Evolutionary conservation across 108 stramenopile genomes (phyloP), one percentile per base, ranked within the genome.

Genomic region (Cyclostephanos tholiformis): DNA sequence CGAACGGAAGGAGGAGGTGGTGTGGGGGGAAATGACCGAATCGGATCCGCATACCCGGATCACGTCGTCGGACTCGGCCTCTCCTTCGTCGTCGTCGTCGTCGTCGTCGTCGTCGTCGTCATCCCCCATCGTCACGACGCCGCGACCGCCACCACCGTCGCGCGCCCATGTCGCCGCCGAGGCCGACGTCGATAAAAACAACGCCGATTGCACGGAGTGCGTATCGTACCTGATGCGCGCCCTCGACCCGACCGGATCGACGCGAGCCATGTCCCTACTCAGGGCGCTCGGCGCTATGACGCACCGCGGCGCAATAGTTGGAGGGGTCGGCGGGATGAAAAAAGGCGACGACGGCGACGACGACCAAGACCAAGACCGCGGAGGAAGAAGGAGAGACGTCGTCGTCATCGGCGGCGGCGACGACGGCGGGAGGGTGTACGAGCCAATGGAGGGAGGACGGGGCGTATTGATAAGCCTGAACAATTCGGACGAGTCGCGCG

Each of bases 371-470:
- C 6, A 36, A 6, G 36, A 6, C 6, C 6, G 36, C 36, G 6
- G 36, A 36, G n/a, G n/a, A 36, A 36, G 36, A 4, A 36, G 36
- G 36, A 36, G n/a, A n/a, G n/a, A n/a, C n/a, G n/a, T n/a, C n/a
- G n/a, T n/a, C n/a, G n/a, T n/a, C n/a, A n/a, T n/a, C 36, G 36
- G 6, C 36, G 36, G 41, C 9, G 41, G 41, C 1, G 11, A 12
- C 41, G 41, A 12, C 1, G 11, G 41, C 41, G 36, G 61, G 20
- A 48, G n/a, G 59, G n/a, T 53, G 22, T 78, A 70, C 25, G 56
- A 53, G 29, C 59, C 56, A 16, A 66, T 59, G 44, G 51, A 0
- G 5, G 49, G 61, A 51, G 77, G 59, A 32, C 36, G 36, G 46
- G 70, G 65, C 19, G 55, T 71, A 7, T 25, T 59, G 27, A 58